Conservation (phyloP, 352 stramenopile genomes). For the Globisporangium abappressorium region DNA sequence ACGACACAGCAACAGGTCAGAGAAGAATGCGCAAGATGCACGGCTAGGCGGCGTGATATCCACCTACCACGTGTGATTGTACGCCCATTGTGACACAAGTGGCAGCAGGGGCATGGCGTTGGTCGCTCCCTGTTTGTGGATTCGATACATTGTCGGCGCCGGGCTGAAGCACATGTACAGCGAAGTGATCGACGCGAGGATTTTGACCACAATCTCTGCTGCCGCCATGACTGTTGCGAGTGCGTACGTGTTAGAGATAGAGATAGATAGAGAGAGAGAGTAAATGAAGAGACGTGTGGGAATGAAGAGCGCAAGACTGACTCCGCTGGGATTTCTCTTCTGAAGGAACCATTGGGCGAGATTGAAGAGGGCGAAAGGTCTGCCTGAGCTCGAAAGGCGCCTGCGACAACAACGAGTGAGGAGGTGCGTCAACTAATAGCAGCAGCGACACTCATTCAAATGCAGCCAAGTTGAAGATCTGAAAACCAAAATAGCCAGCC, state of each 20-base stretch:
- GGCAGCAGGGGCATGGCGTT: conserved; percentile 32
- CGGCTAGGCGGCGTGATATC: neutral
- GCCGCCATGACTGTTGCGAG: conserved; percentile 6
- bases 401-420: neutral
- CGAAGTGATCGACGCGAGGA: conserved; percentile 34
- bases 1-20: neutral
- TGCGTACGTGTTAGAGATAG: no score
- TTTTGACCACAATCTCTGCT: conserved; percentile 26
- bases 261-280: neutral
- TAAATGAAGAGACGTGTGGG: neutral
- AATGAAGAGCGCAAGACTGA: neutral
- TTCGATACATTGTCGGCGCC: conserved; percentile 26
- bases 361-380: neutral
- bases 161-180: conserved; percentile 50
- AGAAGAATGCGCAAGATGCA: neutral
- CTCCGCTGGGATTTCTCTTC: neutral
- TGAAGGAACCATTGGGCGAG: neutral
- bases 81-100: conserved; percentile 39
- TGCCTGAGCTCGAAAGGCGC: neutral
- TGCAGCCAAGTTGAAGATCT: conserved; percentile 4
- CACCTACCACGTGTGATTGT: conserved; percentile 47
- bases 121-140: conserved; percentile 23
- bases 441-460: neutral
- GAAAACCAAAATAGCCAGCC: neutral
- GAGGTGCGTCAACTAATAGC: neutral